Conservation (phyloP, 371 early-diverging fungal species). For the Phascolomyces articulosus region DNA sequence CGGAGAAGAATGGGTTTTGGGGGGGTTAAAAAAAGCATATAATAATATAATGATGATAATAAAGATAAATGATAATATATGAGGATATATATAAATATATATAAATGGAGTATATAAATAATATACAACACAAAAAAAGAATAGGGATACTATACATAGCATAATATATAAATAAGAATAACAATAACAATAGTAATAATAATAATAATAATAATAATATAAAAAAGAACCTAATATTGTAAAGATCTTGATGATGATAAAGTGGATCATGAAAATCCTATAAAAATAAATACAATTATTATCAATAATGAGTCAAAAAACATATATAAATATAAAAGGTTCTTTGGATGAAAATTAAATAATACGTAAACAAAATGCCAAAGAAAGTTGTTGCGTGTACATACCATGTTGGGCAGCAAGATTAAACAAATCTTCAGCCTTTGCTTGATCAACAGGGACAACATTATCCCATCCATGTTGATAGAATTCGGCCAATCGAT, state of each 20-base stretch:
- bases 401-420: slow-evolving; percentile 21
- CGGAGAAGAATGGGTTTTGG: no score
- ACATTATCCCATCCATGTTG: slow-evolving; percentile 23
- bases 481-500: slow-evolving; percentile 43
- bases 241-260: background rate
- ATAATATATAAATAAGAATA: background rate
- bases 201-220: background rate
- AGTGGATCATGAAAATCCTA: background rate
- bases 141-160: slow-evolving; percentile 9
- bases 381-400: slow-evolving; percentile 3
- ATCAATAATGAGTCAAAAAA: background rate
- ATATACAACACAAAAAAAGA: background rate
- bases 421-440: slow-evolving; percentile 11
- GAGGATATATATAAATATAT: background rate
- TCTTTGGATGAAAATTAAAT: background rate
- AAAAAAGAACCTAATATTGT: background rate
- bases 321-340: no score
- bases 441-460: slow-evolving; percentile 8
- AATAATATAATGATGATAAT: slow-evolving; percentile 1
- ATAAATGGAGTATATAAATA: background rate
- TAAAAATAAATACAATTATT: no score
- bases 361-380: no score
- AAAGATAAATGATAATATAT: slow-evolving; percentile 3
- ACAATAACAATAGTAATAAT: background rate
- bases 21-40: no score